Percentiles rank a stretch among this genome's conserved stretches.
Evolutionary conservation across 768 basidiomycete species (phyloP).

Genomic region (Symmetrospora coprosmae): DNA sequence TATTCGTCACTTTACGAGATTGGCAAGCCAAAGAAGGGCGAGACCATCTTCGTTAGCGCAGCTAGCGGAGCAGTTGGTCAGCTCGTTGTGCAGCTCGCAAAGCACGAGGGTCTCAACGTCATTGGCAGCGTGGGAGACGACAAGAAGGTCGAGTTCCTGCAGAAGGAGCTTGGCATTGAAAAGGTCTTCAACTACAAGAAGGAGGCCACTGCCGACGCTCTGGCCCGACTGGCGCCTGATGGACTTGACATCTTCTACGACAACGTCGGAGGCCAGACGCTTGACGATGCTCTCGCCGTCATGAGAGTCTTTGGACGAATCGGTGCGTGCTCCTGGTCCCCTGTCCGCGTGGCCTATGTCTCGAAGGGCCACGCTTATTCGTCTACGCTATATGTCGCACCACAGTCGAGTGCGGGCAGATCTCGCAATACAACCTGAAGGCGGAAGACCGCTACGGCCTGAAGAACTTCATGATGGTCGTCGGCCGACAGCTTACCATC

Average conservation of each 20-base stretch:
- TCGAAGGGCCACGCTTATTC: background rate
- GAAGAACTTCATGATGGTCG: constrained; percentile 6
- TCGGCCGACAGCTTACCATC: background rate
- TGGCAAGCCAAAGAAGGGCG: constrained; percentile 43
- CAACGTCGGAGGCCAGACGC: constrained; percentile 16
- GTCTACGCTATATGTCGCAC: too few relatives aligned
- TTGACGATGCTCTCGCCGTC: constrained; percentile 2
- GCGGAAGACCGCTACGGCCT: constrained; percentile 12
- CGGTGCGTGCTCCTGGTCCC: background rate
- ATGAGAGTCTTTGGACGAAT: background rate
- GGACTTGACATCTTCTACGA: constrained; percentile 19
- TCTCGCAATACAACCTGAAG: constrained; percentile 19
- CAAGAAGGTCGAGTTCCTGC: constrained; percentile 54
- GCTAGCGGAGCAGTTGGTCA: constrained; percentile 50
- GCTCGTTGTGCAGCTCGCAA: constrained; percentile 45
- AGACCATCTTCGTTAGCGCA: constrained; percentile 44
- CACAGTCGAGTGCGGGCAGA: constrained; percentile 13
- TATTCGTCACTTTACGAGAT: constrained; percentile 40
- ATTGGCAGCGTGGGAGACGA: constrained; percentile 59
- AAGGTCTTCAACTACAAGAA: constrained; percentile 59
- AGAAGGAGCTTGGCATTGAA: constrained; percentile 49
- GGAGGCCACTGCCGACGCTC: constrained; percentile 43
- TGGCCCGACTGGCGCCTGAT: constrained; percentile 43
- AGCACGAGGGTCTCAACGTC: constrained; percentile 45
- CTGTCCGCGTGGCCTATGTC: too few relatives aligned